Evolutionary conservation across 2,329 filamentous ascomycete genomes (phyloP).

Genomic region (Plectosphaerella cucumerina): DNA sequence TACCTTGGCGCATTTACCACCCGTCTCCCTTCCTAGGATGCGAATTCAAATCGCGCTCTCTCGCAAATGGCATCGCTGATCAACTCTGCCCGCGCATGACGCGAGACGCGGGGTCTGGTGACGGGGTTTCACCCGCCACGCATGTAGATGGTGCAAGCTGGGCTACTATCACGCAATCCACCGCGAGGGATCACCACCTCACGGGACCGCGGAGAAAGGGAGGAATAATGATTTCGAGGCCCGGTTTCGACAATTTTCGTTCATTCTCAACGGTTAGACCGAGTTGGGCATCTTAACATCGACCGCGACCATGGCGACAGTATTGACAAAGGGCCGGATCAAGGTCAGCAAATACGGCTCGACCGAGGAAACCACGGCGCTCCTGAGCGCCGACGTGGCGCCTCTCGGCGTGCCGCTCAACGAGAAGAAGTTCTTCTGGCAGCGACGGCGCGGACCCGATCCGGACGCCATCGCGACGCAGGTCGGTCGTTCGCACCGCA

Average conservation of each 20-base stretch:
- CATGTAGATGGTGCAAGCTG: neutral
- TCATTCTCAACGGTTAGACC: neutral
- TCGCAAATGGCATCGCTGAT: too few relatives aligned
- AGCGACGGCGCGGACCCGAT: conserved; percentile 19
- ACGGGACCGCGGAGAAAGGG: neutral
- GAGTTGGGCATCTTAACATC: neutral
- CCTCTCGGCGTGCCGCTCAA: conserved; percentile 18
- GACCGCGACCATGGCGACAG: conserved; percentile 10
- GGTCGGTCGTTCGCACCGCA: neutral
- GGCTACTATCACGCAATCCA: neutral
- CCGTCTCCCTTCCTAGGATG: too few relatives aligned
- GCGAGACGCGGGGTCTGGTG: neutral
- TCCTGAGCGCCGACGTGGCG: conserved; percentile 15
- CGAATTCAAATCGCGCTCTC: too few relatives aligned
- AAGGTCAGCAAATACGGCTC: conserved; percentile 1
- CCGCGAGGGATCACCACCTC: neutral
- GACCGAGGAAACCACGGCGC: conserved; percentile 8
- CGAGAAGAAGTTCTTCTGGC: conserved; percentile 28
- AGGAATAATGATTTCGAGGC: neutral
- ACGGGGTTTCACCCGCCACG: neutral
- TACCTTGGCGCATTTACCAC: too few relatives aligned
- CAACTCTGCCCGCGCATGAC: too few relatives aligned
- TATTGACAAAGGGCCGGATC: conserved; percentile 6
- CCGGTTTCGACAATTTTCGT: neutral
- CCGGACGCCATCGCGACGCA: conserved; percentile 30